A percentile compares a stretch with the other conserved stretches of the same genome.
Conservation (phyloP, 352 stramenopile genomes). For the Phytophthora tubulina region DNA sequence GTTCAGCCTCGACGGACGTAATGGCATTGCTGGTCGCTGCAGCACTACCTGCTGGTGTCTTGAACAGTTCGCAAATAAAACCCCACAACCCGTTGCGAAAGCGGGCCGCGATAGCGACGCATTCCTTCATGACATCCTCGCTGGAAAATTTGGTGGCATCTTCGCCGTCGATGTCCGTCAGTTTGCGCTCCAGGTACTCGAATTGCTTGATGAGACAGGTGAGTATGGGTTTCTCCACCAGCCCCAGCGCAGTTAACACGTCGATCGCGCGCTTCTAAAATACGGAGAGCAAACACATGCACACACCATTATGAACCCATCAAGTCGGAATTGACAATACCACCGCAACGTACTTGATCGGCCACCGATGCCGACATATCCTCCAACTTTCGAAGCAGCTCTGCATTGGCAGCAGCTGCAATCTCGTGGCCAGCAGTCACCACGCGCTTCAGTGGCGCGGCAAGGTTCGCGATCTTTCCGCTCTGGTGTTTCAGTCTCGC, state of each 20-base stretch:
- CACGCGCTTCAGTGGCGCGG: slow-evolving; percentile 59
- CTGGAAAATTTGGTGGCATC: slow-evolving; percentile 24
- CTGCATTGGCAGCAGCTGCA: slow-evolving; percentile 62
- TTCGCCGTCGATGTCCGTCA: slow-evolving; percentile 45
- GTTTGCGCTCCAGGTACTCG: slow-evolving; percentile 63
- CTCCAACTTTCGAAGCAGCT: slow-evolving; percentile 73
- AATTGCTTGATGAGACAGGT: slow-evolving; percentile 80
- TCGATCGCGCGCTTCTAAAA: slow-evolving; percentile 65
- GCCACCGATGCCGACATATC: slow-evolving; percentile 64
- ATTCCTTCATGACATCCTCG: slow-evolving; percentile 63
- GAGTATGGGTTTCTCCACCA: slow-evolving; percentile 74
- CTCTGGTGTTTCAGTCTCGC: slow-evolving; percentile 73
- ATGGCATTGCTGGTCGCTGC: slow-evolving; percentile 41
- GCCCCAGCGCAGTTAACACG: slow-evolving; percentile 61
- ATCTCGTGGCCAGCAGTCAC: slow-evolving; percentile 70
- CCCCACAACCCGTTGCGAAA: slow-evolving; percentile 78
- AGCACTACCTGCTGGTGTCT: slow-evolving; percentile 44
- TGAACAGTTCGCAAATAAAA: slow-evolving; percentile 83
- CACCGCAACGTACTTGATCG: slow-evolving; percentile 54
- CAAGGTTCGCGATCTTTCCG: slow-evolving; percentile 64
- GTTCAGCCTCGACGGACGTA: slow-evolving; percentile 73
- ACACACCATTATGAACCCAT: slow-evolving; percentile 8
- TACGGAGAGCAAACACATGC: background rate
- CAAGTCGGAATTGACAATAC: background rate
- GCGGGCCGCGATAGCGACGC: slow-evolving; percentile 59